Evolutionary conservation across 176 grass and related monocot genomes (phyloP).

Genomic region (Aegilops tauschii): DNA sequence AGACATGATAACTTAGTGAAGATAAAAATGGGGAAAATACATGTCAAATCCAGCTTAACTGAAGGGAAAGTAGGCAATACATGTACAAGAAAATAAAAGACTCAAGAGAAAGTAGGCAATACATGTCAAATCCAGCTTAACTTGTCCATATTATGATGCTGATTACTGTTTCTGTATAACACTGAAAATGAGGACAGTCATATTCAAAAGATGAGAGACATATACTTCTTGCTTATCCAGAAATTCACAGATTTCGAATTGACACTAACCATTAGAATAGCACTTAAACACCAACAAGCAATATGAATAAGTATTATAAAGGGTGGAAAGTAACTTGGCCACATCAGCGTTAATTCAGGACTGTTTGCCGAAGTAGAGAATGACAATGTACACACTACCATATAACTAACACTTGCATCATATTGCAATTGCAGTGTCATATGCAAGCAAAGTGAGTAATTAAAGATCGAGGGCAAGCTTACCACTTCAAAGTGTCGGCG

Average conservation of each 20-base stretch:
- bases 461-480: background rate
- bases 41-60: too few species aligned
- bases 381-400: background rate
- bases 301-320: too few species aligned
- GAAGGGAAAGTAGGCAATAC: too few species aligned
- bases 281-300: background rate
- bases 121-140: background rate
- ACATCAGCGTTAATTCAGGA: too few species aligned
- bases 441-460: background rate
- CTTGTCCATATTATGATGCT: background rate
- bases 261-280: background rate
- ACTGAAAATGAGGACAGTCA: background rate
- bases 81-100: background rate
- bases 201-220: background rate
- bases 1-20: background rate
- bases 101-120: too few species aligned
- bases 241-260: background rate
- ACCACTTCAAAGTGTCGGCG: background rate
- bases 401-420: background rate
- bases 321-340: too few species aligned
- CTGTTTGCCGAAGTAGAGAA: background rate
- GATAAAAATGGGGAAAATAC: background rate
- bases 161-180: background rate
- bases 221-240: background rate
- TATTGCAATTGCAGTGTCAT: background rate